Evolutionary conservation across 345 rosid genomes (phyloP), one percentile per base, ranked within the genome.

Genomic region (Cardamine chenopodiifolia): DNA sequence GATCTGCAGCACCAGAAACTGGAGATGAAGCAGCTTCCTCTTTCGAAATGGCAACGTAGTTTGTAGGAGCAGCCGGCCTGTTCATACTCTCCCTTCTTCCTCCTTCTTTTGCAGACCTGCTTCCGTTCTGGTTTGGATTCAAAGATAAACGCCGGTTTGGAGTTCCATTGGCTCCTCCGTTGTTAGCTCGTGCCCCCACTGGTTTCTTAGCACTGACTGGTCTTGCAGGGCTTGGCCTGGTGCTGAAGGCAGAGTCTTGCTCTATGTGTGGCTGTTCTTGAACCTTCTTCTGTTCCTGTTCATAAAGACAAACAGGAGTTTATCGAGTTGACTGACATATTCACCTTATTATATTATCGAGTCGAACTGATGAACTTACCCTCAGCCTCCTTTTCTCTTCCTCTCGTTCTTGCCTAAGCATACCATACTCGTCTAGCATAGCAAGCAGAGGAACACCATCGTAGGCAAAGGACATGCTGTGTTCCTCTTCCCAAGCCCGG

Each of bases 331-430:
- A 25, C 29, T 31, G 15, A 47, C 17, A 2, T 18, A 2, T 44
- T 52, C 14, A 1, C 17, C 39, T 23, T 32, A 1, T 3, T 8
- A 12, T 13, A 31, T 5, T 5, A 49, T 20, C 2, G 13, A 71
- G 72, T 71, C 19, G 42, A 58, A 31, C 17, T 20, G 44, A 49
- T 42, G 8, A 52, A 50, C 89, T 82, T 74, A 95, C 98, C 78
- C 88, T 88, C 68, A 90, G 71, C 78, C 91, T 88, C 39, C 91
- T 80, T 77, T 90, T 92, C 84, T 96, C 98, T 76, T 96, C 99
- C 82, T 96, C 99, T 75, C 98, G 84, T 84, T 96, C 99, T 62
- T 88, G 97, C 82, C 96, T 85, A 78, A 92, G 92, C 99, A 96
- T 87, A 73, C 96, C 96, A 60, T 96, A 96, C 83, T 96, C 99